phyloP scores from a whole-genome alignment of 768 basidiomycete species.

The Termitomyces sp. region DNA sequence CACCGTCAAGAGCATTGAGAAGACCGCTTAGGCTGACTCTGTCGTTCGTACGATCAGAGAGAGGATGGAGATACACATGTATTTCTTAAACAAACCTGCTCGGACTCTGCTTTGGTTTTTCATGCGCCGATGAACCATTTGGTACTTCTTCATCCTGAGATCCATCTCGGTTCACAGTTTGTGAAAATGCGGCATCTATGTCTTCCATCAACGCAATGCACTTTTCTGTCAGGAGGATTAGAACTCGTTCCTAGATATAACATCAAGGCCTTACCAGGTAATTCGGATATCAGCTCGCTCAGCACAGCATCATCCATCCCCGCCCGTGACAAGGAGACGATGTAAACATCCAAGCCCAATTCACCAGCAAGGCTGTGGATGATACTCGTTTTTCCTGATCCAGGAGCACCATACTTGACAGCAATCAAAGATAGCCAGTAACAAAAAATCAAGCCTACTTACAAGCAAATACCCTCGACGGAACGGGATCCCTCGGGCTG shows the following conservation, averaged over 20 bases:
- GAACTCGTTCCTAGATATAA: not conserved
- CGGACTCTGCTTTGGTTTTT: slow-evolving; percentile 5
- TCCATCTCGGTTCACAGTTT: slow-evolving; percentile 35
- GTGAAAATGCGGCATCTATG: slow-evolving; percentile 71
- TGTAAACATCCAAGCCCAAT: slow-evolving; percentile 67
- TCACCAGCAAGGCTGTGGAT: slow-evolving; percentile 78
- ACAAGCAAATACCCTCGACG: slow-evolving; percentile 72
- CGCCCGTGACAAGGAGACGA: slow-evolving; percentile 53
- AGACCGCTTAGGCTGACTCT: slow-evolving; percentile 68
- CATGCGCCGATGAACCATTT: not conserved
- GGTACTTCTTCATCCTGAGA: not conserved
- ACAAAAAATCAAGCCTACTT: slow-evolving; percentile 7
- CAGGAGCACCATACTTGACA: slow-evolving; percentile 58
- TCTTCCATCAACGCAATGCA: slow-evolving; percentile 83
- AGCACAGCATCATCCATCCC: slow-evolving; percentile 55
- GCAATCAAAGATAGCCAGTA: not conserved
- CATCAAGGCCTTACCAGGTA: slow-evolving; percentile 41
- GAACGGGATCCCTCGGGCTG: slow-evolving; percentile 75
- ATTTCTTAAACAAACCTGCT: slow-evolving; percentile 7
- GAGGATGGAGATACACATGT: not conserved
- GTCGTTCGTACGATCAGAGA: not conserved
- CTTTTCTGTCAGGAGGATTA: slow-evolving; percentile 26
- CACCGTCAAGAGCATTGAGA: slow-evolving; percentile 75
- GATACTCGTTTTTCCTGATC: slow-evolving; percentile 75
- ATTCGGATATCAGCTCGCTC: slow-evolving; percentile 44